Percentiles rank a stretch among this genome's conserved stretches.
Evolutionary conservation across 495 filamentous ascomycete genomes (phyloP).

Genomic region (Acidiella bohemica): DNA sequence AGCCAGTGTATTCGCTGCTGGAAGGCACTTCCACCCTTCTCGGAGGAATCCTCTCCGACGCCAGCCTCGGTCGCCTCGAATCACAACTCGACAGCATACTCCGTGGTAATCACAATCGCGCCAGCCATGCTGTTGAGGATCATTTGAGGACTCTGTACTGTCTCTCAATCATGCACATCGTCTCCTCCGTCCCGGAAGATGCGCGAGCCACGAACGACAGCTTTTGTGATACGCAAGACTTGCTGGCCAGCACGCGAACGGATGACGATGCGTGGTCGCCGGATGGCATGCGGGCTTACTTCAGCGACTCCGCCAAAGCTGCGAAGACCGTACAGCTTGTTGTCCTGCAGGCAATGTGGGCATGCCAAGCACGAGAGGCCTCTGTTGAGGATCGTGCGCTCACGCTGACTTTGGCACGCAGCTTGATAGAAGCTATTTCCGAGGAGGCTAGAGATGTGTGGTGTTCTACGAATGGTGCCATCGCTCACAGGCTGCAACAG

Average conservation of each 20-base stretch:
- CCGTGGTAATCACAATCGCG: slow-evolving; percentile 1
- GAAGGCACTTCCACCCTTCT: slow-evolving; percentile 23
- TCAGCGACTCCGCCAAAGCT: slow-evolving; percentile 24
- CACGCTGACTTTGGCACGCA: slow-evolving; percentile 37
- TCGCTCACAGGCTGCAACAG: slow-evolving; percentile 39
- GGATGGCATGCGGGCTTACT: slow-evolving; percentile 10
- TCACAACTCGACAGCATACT: slow-evolving; percentile 20
- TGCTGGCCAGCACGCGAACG: slow-evolving; percentile 8
- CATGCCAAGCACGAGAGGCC: slow-evolving; percentile 32
- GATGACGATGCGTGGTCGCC: slow-evolving; percentile 1
- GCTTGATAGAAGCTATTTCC: slow-evolving; percentile 36
- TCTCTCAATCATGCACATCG: slow-evolving; percentile 15
- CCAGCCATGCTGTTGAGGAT: neutral
- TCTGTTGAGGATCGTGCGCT: slow-evolving; percentile 33
- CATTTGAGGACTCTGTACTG: slow-evolving; percentile 14
- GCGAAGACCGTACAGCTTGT: slow-evolving; percentile 44
- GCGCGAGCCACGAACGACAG: neutral
- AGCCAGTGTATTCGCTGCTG: slow-evolving; percentile 20
- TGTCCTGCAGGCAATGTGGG: slow-evolving; percentile 38
- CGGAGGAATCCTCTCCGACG: slow-evolving; percentile 11
- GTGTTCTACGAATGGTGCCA: slow-evolving; percentile 31
- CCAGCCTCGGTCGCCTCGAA: slow-evolving; percentile 17
- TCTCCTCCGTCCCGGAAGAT: neutral
- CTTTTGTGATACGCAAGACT: slow-evolving; percentile 15
- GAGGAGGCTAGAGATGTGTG: slow-evolving; percentile 32